These are phyloP conservation scores for Cercophora samala DNA, from an alignment of 495 filamentous ascomycete species.

Conservation along the genomic window DNA sequence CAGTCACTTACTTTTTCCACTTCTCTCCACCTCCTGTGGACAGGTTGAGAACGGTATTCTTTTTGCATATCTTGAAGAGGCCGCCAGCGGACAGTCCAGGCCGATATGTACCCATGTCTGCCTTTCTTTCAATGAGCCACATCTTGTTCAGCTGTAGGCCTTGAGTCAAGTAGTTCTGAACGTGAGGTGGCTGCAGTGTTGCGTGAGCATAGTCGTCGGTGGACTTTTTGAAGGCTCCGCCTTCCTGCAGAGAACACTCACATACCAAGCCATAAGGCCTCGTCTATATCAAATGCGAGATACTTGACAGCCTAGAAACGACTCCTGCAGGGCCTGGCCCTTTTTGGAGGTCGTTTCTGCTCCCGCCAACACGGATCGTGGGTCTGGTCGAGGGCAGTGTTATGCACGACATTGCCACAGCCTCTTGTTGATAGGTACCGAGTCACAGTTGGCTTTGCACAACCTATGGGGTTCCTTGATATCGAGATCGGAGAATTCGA, in stretches of 20 bases:
- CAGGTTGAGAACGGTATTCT: not conserved
- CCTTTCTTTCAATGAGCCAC: not conserved
- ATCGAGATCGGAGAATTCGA: not conserved
- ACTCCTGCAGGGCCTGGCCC: not conserved
- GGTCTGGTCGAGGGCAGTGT: slow-evolving; percentile 6
- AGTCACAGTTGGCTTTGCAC: not conserved
- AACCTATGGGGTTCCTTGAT: not conserved
- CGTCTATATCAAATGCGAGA: not conserved
- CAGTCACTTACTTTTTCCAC: slow-evolving; percentile 23
- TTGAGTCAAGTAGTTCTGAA: not conserved
- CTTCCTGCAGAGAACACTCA: not conserved
- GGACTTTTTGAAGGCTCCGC: not conserved
- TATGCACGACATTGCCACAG: slow-evolving; percentile 1
- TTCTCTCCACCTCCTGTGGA: not conserved
- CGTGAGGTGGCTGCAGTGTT: not conserved
- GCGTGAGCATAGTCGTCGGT: not conserved
- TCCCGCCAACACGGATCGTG: not conserved
- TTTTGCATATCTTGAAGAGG: not conserved
- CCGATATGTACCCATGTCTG: not conserved
- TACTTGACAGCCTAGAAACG: not conserved
- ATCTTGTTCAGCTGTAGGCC: not conserved
- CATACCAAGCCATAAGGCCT: not conserved
- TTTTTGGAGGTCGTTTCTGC: not conserved
- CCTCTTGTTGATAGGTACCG: not conserved
- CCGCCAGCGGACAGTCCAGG: not conserved